These are phyloP conservation scores for Cicer cuneatum DNA, from an alignment of 306 rosid genomes.

Conservation along the genomic window DNA sequence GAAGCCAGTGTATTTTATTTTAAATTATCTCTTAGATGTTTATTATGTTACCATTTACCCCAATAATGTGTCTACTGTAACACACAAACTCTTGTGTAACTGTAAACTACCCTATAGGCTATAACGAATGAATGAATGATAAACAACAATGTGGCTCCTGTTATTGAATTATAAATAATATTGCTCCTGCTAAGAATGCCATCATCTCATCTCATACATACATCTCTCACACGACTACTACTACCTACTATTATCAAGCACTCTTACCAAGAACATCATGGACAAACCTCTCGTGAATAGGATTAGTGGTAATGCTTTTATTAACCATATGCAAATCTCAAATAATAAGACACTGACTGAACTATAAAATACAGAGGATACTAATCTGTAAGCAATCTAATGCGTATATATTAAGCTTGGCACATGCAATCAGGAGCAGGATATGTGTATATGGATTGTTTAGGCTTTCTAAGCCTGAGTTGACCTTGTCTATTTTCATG, in stretches of 20 bases:
- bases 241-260: constrained; percentile 40
- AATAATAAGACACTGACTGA: constrained; percentile 53
- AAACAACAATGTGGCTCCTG: constrained; percentile 39
- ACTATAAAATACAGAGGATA: constrained; percentile 38
- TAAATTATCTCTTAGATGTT: background rate
- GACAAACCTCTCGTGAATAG: constrained; percentile 41
- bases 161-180: constrained; percentile 44
- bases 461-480: constrained; percentile 80
- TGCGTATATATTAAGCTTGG: constrained; percentile 52
- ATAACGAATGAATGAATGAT: background rate
- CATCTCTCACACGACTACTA: constrained; percentile 43
- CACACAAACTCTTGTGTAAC: background rate
- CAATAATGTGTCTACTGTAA: background rate
- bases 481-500: constrained; percentile 89
- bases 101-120: background rate
- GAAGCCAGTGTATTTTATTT: background rate
- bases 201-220: constrained; percentile 46
- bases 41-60: background rate
- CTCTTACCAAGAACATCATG: constrained; percentile 51
- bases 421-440: constrained; percentile 98
- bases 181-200: constrained; percentile 54
- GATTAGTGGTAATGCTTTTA: constrained; percentile 50
- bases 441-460: constrained; percentile 92
- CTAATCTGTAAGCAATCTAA: constrained; percentile 40
- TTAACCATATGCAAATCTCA: constrained; percentile 52